These are phyloP conservation scores for Pilaira anomala DNA, from an alignment of 192 early-diverging fungal genomes.

Conservation along the genomic window DNA sequence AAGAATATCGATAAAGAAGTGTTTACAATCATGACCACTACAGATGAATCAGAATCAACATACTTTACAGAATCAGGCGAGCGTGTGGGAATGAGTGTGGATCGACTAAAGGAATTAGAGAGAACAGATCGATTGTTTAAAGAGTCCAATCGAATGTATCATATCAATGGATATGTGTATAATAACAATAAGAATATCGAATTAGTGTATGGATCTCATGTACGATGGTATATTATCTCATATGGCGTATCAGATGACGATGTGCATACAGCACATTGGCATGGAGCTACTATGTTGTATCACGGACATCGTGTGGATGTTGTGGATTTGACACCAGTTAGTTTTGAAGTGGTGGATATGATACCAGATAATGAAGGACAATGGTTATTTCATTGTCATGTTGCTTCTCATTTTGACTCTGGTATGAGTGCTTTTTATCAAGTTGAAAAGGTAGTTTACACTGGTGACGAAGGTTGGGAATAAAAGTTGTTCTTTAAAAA, in stretches of 20 bases:
- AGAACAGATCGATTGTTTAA: slow-evolving; percentile 23
- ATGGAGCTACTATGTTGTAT: slow-evolving; percentile 37
- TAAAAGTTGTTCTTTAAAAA: background rate
- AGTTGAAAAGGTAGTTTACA: slow-evolving; percentile 32
- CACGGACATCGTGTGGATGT: slow-evolving; percentile 43
- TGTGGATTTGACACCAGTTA: slow-evolving; percentile 35
- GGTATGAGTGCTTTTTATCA: slow-evolving; percentile 45
- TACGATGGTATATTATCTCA: slow-evolving; percentile 32
- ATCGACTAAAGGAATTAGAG: background rate
- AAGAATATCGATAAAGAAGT: slow-evolving; percentile 31
- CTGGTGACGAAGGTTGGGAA: slow-evolving; percentile 36
- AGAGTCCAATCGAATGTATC: slow-evolving; percentile 40
- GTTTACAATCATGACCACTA: slow-evolving; percentile 34
- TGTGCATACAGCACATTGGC: slow-evolving; percentile 40
- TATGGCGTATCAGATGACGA: slow-evolving; percentile 21
- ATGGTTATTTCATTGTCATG: slow-evolving; percentile 49
- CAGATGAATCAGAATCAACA: slow-evolving; percentile 27
- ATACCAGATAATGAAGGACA: slow-evolving; percentile 42
- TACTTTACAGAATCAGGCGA: slow-evolving; percentile 21
- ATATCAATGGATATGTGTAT: slow-evolving; percentile 37
- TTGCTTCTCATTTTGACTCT: slow-evolving; percentile 36
- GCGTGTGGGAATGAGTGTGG: slow-evolving; percentile 11
- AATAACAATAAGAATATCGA: slow-evolving; percentile 35
- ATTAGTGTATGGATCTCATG: slow-evolving; percentile 19
- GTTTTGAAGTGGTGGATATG: slow-evolving; percentile 39